These are phyloP conservation scores for Boletus mariae DNA, from an alignment of 1,284 basidiomycete species.

Conservation along the genomic window DNA sequence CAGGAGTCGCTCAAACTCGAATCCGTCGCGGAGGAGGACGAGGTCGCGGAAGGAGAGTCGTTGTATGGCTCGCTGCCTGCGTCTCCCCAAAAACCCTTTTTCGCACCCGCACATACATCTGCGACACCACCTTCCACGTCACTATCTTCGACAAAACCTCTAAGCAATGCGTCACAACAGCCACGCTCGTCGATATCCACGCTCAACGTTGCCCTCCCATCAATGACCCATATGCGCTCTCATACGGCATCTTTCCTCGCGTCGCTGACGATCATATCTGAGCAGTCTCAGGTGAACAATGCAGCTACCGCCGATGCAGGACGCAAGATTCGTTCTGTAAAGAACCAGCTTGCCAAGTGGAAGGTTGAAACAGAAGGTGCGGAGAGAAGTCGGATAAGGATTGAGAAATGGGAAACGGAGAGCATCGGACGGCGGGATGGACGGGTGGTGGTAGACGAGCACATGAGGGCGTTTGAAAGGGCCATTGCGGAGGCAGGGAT, in stretches of 20 bases:
- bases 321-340: slow-evolving; percentile 73
- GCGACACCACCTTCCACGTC: slow-evolving; percentile 17
- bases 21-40: slow-evolving; percentile 49
- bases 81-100: slow-evolving; percentile 29
- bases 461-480: slow-evolving; percentile 66
- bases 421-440: slow-evolving; percentile 46
- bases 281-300: slow-evolving; percentile 80
- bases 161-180: slow-evolving; percentile 18
- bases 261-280: slow-evolving; percentile 75
- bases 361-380: slow-evolving; percentile 76
- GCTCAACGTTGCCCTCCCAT: slow-evolving; percentile 23
- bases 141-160: slow-evolving; percentile 23
- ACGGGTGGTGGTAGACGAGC: slow-evolving; percentile 66
- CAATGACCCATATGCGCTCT: slow-evolving; percentile 65
- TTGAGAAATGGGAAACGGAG: slow-evolving; percentile 75
- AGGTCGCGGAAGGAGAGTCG: slow-evolving; percentile 42
- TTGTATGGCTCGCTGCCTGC: slow-evolving; percentile 26
- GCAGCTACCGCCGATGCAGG: slow-evolving; percentile 80
- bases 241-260: slow-evolving; percentile 68
- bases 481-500: slow-evolving; percentile 64
- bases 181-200: slow-evolving; percentile 30
- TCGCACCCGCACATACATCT: slow-evolving; percentile 9
- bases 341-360: slow-evolving; percentile 77
- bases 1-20: slow-evolving; percentile 30
- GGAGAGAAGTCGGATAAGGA: slow-evolving; percentile 66